Evolutionary conservation across 2,329 filamentous ascomycete species (phyloP), one percentile per base, ranked within the genome.

Genomic region (Periglandula ipomoeae): DNA sequence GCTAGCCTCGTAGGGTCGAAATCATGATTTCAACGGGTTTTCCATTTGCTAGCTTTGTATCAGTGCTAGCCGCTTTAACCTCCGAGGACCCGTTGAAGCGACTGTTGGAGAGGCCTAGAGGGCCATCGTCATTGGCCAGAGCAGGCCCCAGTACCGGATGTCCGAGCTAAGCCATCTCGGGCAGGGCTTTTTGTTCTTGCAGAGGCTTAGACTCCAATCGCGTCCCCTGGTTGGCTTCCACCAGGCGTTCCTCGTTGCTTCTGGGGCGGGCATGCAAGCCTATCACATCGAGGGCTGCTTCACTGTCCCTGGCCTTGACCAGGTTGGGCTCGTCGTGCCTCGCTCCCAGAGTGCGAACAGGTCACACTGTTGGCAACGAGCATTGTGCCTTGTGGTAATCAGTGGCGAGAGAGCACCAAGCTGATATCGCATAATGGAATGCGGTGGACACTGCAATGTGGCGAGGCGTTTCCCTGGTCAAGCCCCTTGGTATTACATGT

Each of bases 201-300:
- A 7, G 23, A 19, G 32, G 30, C 40, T 43, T 27, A 20, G 44
- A 47, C 44, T 11, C 32, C 32, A 46, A 41, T 42, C 22, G 27
- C 20, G 38, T 11, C 27, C 22, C 37, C 24, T 27, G 26, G 30
- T 23, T 32, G 35, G 44, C 38, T 46, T 49, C 42, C 26, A 49
- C 23, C 10, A 34, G 17, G 42, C 37, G 22, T 30, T 43, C 38
- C 43, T 50, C n/a, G 11, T 13, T 46, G 37, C 20, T 42, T 43
- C 37, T 23, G 26, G 37, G 17, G 17, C n/a, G 5, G 8, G 3
- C 11, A 15, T 11, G 5, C 19, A 35, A 15, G 32, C 19, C 43
- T 27, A 15, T 23, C 32, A 38, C 17, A 5, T 32, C 11, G 30
- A 11, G 10, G 30, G 30, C n/a, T n/a, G n/a, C n/a, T n/a, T n/a